These are phyloP conservation scores for Microdochium paspali DNA, from an alignment of 2,329 filamentous ascomycete genomes.

Conservation along the genomic window DNA sequence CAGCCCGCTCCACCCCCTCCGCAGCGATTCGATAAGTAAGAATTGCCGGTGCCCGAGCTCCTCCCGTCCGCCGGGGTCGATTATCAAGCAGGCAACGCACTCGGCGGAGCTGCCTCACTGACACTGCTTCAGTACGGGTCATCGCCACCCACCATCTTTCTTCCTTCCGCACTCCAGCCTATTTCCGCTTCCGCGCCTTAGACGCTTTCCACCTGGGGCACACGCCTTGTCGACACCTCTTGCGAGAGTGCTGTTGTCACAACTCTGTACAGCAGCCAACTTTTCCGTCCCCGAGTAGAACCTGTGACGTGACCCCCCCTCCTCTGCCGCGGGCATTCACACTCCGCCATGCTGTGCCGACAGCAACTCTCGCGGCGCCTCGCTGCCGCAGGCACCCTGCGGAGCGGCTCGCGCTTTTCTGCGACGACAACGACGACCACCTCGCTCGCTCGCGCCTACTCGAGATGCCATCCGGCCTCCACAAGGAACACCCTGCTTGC, in stretches of 20 bases:
- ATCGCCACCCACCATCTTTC: background rate
- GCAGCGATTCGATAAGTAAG: background rate
- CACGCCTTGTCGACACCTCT: background rate
- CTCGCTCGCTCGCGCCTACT: slow-evolving; percentile 13
- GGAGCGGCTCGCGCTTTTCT: slow-evolving; percentile 9
- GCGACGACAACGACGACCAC: slow-evolving; percentile 9
- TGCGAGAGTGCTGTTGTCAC: background rate
- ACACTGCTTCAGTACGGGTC: background rate
- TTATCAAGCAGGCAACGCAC: background rate
- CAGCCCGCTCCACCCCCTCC: background rate
- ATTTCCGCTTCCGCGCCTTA: background rate
- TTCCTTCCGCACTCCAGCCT: background rate
- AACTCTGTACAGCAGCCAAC: background rate
- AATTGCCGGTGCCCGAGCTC: no score
- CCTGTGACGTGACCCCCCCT: background rate
- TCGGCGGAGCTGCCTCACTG: background rate
- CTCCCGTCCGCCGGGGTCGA: background rate
- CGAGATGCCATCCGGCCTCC: slow-evolving; percentile 10
- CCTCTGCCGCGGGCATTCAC: background rate
- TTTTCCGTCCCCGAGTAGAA: background rate
- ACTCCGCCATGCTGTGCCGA: slow-evolving; percentile 19
- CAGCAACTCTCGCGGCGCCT: slow-evolving; percentile 20
- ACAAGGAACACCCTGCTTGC: slow-evolving; percentile 9
- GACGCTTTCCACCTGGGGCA: background rate
- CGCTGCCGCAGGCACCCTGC: slow-evolving; percentile 11